These are phyloP conservation scores for Mariannaea sp. DNA, from an alignment of 2,329 filamentous ascomycete genomes.

Conservation along the genomic window DNA sequence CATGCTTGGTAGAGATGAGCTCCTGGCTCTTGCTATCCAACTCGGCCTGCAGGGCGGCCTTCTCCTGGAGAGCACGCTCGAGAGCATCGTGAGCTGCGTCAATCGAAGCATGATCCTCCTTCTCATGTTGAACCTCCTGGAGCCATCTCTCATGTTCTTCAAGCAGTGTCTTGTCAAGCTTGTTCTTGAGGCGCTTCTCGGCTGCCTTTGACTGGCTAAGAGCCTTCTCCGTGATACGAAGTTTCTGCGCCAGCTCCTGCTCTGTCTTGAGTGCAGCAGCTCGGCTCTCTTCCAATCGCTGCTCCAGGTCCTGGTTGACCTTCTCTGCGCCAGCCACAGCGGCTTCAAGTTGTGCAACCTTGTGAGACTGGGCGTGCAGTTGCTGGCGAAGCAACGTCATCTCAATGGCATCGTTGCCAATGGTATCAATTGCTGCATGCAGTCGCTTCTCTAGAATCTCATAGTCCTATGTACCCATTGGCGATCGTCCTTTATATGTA, in stretches of 20 bases:
- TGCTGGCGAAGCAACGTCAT: background rate
- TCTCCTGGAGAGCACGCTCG: background rate
- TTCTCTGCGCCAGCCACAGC: background rate
- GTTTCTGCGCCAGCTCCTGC: background rate
- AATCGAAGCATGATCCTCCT: background rate
- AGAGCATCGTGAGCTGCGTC: background rate
- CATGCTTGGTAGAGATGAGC: background rate
- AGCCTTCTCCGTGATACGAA: constrained; percentile 1
- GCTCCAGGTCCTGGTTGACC: background rate
- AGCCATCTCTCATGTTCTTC: constrained; percentile 5
- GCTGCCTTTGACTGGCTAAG: background rate
- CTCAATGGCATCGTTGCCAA: constrained; percentile 8
- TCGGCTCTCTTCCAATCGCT: background rate
- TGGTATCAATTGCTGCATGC: constrained; percentile 4
- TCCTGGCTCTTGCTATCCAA: constrained; percentile 1
- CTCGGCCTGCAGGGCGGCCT: background rate
- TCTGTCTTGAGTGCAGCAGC: background rate
- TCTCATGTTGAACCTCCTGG: background rate
- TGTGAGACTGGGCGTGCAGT: background rate
- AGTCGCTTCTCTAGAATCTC: constrained; percentile 4
- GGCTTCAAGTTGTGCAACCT: background rate
- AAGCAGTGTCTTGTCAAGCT: constrained; percentile 4
- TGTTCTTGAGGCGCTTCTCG: constrained; percentile 1
- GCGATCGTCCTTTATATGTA: background rate
- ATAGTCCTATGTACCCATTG: background rate